Base-by-base conservation (phyloP, 2,329 filamentous ascomycete species). In the Verruconis gallopava region DNA sequence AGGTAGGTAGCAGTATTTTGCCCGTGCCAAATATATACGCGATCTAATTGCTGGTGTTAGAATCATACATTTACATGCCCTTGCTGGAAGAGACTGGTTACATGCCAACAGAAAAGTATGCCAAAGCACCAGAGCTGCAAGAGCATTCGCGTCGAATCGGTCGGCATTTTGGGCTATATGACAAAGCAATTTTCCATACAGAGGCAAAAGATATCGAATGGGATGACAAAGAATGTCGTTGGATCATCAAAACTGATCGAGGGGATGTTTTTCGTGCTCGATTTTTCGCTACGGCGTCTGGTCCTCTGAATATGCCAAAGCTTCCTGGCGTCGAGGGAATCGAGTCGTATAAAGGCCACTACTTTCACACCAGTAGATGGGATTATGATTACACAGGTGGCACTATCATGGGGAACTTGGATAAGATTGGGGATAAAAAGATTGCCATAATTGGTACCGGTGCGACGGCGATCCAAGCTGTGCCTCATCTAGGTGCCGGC, bases 51-150 rank as follows among this genome's bases (percentile, higher is more conserved):
- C n/a, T n/a, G n/a, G n/a, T n/a, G n/a, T 18, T n/a, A 43, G 74
- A 79, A 54, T 61, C 63, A 37, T 75, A 71, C 48, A 60, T 66
- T 12, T 78, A 77, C 50, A 56, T 77, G 57, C 72, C 73, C 2
- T 53, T 75, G 4, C 61, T 77, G 2, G 73, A 77, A 44, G 71
- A 77, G 53, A 73, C 63, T 3, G 67, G 65, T 0, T 77, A 75
- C 50, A 66, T 77, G 52, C 76, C 75, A 0, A 68, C 60, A 13
- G 60, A 71, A 34, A 63, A 63, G 33, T 72, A 70, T 47, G 56
- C 64, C 0, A 55, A 55, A 6, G 68, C 64, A 0, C 48, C 54
- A 2, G 69, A 73, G 48, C 45, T 76, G 14, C 62, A 65, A 1
- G 53, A 59, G 25, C 64, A 76, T 50, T 59, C 64, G 2, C 53